Conservation (phyloP, 2,329 filamentous ascomycete species). For the Calonectria hongkongensis region DNA sequence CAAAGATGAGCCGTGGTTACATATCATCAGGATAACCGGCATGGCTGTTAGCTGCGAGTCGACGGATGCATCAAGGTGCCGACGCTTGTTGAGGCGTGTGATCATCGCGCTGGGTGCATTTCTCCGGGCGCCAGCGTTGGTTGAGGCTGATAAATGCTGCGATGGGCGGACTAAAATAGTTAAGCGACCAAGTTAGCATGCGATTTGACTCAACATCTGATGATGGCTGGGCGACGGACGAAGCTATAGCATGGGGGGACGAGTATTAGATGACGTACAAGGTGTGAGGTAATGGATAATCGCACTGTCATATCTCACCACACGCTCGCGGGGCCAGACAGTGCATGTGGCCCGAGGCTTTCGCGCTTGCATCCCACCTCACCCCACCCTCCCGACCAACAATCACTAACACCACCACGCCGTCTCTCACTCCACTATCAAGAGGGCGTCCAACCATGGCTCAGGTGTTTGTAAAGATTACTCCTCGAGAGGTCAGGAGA, state of each 20-base stretch:
- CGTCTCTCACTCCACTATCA: constrained; percentile 50
- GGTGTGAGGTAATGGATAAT: neutral
- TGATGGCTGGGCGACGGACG: constrained; percentile 21
- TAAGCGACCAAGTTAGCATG: constrained; percentile 16
- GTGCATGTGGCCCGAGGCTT: constrained; percentile 12
- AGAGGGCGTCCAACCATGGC: constrained; percentile 53
- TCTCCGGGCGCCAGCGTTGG: constrained; percentile 11
- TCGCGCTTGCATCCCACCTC: constrained; percentile 27
- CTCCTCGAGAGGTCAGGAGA: constrained; percentile 52
- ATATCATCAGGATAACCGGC: constrained; percentile 31
- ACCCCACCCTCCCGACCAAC: constrained; percentile 42
- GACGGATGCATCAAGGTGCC: constrained; percentile 7
- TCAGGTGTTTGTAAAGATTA: constrained; percentile 58
- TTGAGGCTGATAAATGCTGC: constrained; percentile 18
- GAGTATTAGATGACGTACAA: constrained; percentile 33
- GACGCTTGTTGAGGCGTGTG: constrained; percentile 33
- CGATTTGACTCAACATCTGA: constrained; percentile 31
- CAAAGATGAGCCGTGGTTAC: constrained; percentile 19
- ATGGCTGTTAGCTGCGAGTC: constrained; percentile 3
- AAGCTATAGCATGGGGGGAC: constrained; percentile 37
- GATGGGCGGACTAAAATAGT: neutral
- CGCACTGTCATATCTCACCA: neutral
- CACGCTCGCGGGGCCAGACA: neutral
- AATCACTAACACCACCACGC: constrained; percentile 38
- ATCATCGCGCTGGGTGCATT: constrained; percentile 13